Evolutionary conservation across 139 green algal genomes (phyloP).

Genomic region (Haematococcus lacustris): DNA sequence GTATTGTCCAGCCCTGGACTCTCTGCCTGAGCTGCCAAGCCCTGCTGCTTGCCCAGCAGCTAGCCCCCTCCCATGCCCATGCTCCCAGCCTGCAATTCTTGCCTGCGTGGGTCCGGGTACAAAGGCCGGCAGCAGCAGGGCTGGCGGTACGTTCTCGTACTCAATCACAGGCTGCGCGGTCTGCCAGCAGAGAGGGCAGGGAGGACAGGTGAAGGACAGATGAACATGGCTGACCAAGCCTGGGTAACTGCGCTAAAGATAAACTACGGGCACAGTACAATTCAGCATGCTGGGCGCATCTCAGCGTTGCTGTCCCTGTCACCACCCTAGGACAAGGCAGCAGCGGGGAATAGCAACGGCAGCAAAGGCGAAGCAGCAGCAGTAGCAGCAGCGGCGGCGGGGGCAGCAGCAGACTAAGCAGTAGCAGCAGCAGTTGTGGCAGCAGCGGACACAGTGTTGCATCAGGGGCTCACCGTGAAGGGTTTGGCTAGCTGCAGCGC

Average conservation of each 20-base stretch:
- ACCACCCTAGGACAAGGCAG: too few species aligned
- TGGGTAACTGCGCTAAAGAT: background rate
- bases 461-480: background rate
- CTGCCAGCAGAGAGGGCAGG: constrained; percentile 15
- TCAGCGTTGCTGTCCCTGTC: too few species aligned
- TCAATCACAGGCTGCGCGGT: constrained; percentile 29
- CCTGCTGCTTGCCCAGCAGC: background rate
- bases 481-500: constrained; percentile 46
- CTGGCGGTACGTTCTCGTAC: constrained; percentile 66
- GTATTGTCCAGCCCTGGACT: too few species aligned
- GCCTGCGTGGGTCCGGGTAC: constrained; percentile 24
- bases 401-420: background rate
- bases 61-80: background rate
- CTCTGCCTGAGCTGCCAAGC: too few species aligned
- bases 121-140: constrained; percentile 70
- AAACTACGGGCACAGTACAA: background rate
- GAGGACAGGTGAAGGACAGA: background rate
- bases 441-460: background rate
- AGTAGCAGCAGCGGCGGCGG: background rate
- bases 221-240: too few species aligned
- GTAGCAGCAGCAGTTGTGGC: background rate
- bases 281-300: background rate
- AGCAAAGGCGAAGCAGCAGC: constrained; percentile 11
- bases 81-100: background rate
- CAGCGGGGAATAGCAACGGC: too few species aligned